Percentiles rank a stretch among this genome's conserved stretches.
These are phyloP conservation scores for Cercophora sp. DNA, from an alignment of 495 filamentous ascomycete genomes.

Conservation along the genomic window DNA sequence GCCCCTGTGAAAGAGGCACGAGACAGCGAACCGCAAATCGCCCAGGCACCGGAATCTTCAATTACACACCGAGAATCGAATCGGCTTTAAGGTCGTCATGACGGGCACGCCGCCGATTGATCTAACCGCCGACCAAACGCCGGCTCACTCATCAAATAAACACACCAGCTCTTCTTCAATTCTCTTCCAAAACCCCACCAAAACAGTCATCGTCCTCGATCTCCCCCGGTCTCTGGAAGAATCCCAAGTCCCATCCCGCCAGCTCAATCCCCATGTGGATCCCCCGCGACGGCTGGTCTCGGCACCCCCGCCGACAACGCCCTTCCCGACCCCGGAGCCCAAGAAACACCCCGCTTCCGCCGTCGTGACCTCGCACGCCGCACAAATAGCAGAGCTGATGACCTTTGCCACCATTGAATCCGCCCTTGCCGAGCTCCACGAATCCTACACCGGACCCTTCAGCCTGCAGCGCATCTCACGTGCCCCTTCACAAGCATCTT, in stretches of 20 bases:
- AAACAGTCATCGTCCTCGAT: slow-evolving; percentile 38
- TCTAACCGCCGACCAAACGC: background rate
- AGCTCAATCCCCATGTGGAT: slow-evolving; percentile 9
- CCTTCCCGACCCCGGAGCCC: slow-evolving; percentile 45
- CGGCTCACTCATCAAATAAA: background rate
- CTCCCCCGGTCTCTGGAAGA: slow-evolving; percentile 46
- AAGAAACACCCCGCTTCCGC: slow-evolving; percentile 18
- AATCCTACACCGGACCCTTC: slow-evolving; percentile 40
- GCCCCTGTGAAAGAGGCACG: too few species aligned
- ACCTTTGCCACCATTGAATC: slow-evolving; percentile 35
- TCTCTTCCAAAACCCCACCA: slow-evolving; percentile 36
- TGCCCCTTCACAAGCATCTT: too few species aligned
- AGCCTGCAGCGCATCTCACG: slow-evolving; percentile 40
- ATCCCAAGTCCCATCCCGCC: slow-evolving; percentile 35
- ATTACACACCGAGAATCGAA: slow-evolving; percentile 6
- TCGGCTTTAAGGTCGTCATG: too few species aligned
- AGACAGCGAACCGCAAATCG: too few species aligned
- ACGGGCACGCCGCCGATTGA: background rate
- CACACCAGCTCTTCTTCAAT: slow-evolving; percentile 29
- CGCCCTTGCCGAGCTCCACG: slow-evolving; percentile 35
- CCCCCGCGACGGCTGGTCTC: slow-evolving; percentile 32
- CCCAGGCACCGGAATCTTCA: slow-evolving; percentile 1
- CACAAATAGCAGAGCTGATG: slow-evolving; percentile 45
- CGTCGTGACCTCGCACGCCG: slow-evolving; percentile 22
- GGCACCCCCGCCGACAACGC: slow-evolving; percentile 28